Percentiles rank a stretch among this genome's conserved stretches.
phyloP scores from a whole-genome alignment of 2,329 filamentous ascomycete species.

The Phyllosticta ampelicida region DNA sequence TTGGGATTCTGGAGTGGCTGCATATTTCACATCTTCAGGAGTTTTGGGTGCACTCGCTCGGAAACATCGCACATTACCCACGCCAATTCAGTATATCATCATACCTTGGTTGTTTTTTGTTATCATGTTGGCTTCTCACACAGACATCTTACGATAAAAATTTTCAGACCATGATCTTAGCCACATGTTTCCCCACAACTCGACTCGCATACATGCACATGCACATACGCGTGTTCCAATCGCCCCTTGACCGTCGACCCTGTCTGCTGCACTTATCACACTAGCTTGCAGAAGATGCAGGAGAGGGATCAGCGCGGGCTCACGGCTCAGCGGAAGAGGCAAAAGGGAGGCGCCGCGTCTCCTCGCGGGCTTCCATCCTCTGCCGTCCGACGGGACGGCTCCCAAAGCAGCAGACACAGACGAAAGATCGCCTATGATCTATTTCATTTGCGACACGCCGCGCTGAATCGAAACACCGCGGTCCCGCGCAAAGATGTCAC shows the following conservation, averaged over 20 bases:
- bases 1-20: background rate
- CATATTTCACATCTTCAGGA: background rate
- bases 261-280: too few relatives aligned
- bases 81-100: background rate
- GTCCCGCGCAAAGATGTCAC: too few relatives aligned
- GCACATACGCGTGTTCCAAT: too few relatives aligned
- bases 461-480: too few relatives aligned
- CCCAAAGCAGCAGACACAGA: background rate
- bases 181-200: background rate
- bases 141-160: background rate
- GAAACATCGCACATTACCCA: background rate
- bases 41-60: background rate
- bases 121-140: background rate
- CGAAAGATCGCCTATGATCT: too few relatives aligned
- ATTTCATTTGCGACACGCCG: too few relatives aligned
- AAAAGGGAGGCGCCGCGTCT: background rate
- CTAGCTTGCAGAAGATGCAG: too few relatives aligned
- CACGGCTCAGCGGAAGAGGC: background rate
- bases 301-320: background rate
- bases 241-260: too few relatives aligned
- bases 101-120: background rate
- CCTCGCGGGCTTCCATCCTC: background rate
- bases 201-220: background rate
- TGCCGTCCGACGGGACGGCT: background rate
- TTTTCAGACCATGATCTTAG: background rate